Evolutionary conservation across 2,329 filamentous ascomycete genomes (phyloP), one percentile per base, ranked within the genome.

Genomic region (Arthroderma sp.): DNA sequence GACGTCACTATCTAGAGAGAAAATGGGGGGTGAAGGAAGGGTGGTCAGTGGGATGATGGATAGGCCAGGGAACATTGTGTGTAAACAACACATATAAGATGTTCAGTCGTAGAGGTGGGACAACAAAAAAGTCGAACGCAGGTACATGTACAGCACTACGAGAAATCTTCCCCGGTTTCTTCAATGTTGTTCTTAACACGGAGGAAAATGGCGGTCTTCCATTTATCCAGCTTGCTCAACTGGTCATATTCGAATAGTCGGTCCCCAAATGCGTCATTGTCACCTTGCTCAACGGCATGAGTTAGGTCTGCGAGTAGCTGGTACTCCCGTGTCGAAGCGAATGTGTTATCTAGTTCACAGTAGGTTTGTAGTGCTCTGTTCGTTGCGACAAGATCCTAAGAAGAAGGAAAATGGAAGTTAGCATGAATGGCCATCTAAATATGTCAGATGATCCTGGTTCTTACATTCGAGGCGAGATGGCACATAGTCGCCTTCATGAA

Each of bases 401-500:
- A 6, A 29, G 6, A 22, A 3, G 15, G 15, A 22, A 22, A 22
- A 22, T 22, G 15, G 15, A 22, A 22, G 15, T 22, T 22, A 22
- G 15, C 15, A 22, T 22, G 15, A 22, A 22, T 22, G 15, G 15
- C 15, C 15, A 3, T 22, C 42, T 46, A 39, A 28, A 3, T 29
- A 42, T 31, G 10, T 10, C 11, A 22, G 15, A 22, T 22, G 15
- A 3, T 3, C 15, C 15, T 22, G 15, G 15, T 22, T 39, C 10
- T 33, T 31, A 69, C 68, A 46, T 68, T 72, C n/a, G 74, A 73
- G 44, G 77, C 78, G 33, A 96, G 73, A 62, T 94, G 83, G 69
- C 88, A 95, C 60, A 96, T 84, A 30, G 87, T 88, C 1, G 86
- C 86, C 69, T 95, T 94, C 58, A 96, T 74, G 58, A 95, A 81